phyloP scores from a whole-genome alignment of 1,284 basidiomycete species.

The Ceratorhiza oryzae-sativae region DNA sequence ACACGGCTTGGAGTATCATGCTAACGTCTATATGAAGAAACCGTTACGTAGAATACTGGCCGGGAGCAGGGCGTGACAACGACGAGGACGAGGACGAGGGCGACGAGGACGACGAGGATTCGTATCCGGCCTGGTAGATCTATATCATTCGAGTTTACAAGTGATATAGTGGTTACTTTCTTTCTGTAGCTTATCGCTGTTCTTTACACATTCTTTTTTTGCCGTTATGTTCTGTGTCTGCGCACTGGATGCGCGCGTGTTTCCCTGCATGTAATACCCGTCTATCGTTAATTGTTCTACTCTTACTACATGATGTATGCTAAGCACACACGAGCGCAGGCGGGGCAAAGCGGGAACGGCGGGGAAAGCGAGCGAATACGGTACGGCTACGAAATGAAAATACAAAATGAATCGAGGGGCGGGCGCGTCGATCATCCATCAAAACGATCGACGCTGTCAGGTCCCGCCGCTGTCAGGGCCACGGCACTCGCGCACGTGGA shows the following conservation, averaged over 20 bases:
- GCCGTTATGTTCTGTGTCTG: no score
- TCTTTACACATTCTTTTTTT: no score
- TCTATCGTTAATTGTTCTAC: no score
- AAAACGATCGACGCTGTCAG: slow-evolving; percentile 3
- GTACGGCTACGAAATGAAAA: no score
- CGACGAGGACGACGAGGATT: background rate
- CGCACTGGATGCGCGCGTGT: no score
- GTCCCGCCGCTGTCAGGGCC: background rate
- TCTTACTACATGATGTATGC: no score
- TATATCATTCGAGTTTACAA: background rate
- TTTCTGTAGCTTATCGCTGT: no score
- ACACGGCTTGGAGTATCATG: background rate
- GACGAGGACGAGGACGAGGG: background rate
- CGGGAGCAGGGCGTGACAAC: background rate
- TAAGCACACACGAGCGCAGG: no score
- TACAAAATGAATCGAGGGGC: background rate
- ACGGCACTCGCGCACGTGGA: background rate
- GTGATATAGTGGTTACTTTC: no score
- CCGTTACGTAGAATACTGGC: background rate
- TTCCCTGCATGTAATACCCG: no score
- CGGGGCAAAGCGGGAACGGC: no score
- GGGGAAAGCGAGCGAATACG: slow-evolving; percentile 50
- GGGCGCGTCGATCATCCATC: background rate
- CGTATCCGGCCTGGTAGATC: background rate
- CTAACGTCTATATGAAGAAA: background rate